Evolutionary conservation across 208 protist genomes (phyloP).

Genomic region (Crithidia thermophila): DNA sequence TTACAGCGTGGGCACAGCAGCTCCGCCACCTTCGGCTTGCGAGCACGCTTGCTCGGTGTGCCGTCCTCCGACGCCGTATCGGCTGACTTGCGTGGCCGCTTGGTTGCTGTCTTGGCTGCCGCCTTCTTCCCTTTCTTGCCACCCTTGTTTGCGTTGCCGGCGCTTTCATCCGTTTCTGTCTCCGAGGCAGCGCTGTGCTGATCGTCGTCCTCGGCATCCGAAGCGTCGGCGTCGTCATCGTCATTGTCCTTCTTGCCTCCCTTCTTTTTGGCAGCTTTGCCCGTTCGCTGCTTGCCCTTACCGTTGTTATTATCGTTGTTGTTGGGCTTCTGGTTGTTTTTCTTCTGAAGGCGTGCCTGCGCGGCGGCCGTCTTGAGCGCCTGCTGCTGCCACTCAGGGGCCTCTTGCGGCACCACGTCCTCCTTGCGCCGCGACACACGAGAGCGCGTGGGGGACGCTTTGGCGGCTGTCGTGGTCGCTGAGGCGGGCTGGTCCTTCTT

Average conservation of each 20-base stretch:
- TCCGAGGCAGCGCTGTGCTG: background rate
- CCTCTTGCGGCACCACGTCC: conserved; percentile 29
- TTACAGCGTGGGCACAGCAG: conserved; percentile 48
- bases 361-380: conserved; percentile 28
- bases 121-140: conserved; percentile 2
- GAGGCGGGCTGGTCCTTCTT: background rate
- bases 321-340: conserved; percentile 1
- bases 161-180: background rate
- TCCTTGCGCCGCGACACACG: conserved; percentile 31
- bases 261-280: conserved; percentile 5
- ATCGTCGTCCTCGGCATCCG: conserved; percentile 2
- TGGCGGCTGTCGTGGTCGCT: background rate
- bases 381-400: conserved; percentile 37
- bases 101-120: background rate
- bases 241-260: background rate
- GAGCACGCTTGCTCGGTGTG: background rate
- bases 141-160: background rate
- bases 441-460: conserved; percentile 1
- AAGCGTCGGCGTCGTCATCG: background rate
- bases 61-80: background rate
- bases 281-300: background rate
- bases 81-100: background rate
- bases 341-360: background rate
- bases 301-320: background rate
- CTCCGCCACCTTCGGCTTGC: conserved; percentile 9